These are phyloP conservation scores for Penicillium pancosmium DNA, from an alignment of 495 filamentous ascomycete species.

Conservation along the genomic window DNA sequence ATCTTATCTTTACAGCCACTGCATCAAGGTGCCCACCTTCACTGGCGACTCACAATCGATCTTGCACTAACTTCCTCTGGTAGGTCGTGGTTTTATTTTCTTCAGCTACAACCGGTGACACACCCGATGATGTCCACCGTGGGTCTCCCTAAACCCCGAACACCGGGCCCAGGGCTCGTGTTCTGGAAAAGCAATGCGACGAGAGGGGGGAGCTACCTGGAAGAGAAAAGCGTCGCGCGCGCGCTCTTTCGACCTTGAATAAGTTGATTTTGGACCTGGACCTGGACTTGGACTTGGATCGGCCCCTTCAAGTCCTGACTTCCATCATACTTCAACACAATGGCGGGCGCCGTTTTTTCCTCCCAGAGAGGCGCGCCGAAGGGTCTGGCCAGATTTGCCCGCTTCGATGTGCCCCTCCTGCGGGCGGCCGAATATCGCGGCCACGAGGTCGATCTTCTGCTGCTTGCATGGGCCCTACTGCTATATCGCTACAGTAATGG, in stretches of 20 bases:
- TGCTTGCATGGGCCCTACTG: conserved; percentile 13
- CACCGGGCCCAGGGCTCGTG: conserved; percentile 2
- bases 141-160: background rate
- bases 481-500: conserved; percentile 16
- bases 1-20: background rate
- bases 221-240: conserved; percentile 5
- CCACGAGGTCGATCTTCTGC: conserved; percentile 10
- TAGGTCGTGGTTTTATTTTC: background rate
- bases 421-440: conserved; percentile 9
- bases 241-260: background rate
- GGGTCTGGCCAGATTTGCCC: conserved; percentile 9
- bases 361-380: background rate
- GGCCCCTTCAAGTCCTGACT: too few relatives aligned
- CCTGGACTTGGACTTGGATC: background rate
- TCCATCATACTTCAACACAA: background rate
- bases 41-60: background rate
- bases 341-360: conserved; percentile 12
- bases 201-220: background rate
- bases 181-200: conserved; percentile 7
- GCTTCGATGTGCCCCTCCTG: conserved; percentile 12
- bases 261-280: background rate
- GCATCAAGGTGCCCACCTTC: too few relatives aligned
- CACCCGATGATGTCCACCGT: conserved; percentile 3
- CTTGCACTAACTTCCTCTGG: background rate
- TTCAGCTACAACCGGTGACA: conserved; percentile 7